Evolutionary conservation across 2,329 filamentous ascomycete genomes (phyloP).

Genomic region (Fusarium sambucinum): DNA sequence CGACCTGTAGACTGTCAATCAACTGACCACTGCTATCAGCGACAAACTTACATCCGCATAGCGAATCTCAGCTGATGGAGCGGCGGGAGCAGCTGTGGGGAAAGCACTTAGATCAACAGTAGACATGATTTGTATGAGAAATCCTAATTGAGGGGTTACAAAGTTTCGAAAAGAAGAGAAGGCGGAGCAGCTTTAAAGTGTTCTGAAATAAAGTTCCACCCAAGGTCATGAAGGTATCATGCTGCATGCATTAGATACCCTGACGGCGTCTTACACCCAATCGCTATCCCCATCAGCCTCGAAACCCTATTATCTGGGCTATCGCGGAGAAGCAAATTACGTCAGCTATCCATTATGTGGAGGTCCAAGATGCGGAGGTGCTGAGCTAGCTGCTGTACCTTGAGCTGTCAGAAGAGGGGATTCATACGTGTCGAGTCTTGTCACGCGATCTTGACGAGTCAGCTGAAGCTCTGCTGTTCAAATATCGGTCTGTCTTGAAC

Average conservation of each 20-base stretch:
- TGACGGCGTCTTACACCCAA: slow-evolving; percentile 23
- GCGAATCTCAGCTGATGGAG: slow-evolving; percentile 38
- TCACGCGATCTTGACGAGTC: slow-evolving; percentile 21
- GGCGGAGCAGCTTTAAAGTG: slow-evolving; percentile 20
- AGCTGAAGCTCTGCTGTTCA: slow-evolving; percentile 2
- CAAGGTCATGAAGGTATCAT: slow-evolving; percentile 41
- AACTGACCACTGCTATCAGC: not conserved
- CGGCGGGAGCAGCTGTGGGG: slow-evolving; percentile 38
- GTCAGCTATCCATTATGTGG: slow-evolving; percentile 41
- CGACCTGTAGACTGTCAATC: slow-evolving; percentile 47
- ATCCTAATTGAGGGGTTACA: slow-evolving; percentile 12
- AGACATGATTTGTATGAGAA: slow-evolving; percentile 26
- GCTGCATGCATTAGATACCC: slow-evolving; percentile 29
- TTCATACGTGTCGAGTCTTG: slow-evolving; percentile 23
- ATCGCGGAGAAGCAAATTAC: slow-evolving; percentile 30
- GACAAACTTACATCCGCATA: slow-evolving; percentile 43
- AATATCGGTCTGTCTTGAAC: slow-evolving; percentile 36
- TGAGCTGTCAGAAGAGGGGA: slow-evolving; percentile 27
- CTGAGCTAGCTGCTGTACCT: slow-evolving; percentile 17
- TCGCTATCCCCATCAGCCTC: slow-evolving; percentile 13
- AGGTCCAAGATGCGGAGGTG: slow-evolving; percentile 33
- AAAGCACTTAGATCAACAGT: slow-evolving; percentile 43
- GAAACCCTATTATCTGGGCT: slow-evolving; percentile 32
- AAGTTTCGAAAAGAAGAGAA: slow-evolving; percentile 18
- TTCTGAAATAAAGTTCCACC: slow-evolving; percentile 37